Base-by-base conservation (phyloP, 2,329 filamentous ascomycete genomes). In the Fusarium multiceps region DNA sequence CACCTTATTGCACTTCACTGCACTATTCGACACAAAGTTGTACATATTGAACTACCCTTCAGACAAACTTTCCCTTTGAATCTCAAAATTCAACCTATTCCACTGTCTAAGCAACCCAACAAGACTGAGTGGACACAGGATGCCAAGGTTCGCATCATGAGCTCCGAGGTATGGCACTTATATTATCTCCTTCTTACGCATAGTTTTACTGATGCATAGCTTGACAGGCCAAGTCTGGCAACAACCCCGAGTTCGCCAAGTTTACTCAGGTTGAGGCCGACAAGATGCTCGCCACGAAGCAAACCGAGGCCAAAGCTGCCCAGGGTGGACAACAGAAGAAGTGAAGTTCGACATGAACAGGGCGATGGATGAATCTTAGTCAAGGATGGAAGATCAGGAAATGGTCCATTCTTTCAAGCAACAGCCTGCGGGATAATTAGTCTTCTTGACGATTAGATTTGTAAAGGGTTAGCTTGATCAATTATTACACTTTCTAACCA, bases 211-310 rank as follows among this genome's bases (percentile, higher is more conserved):
- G 14, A 57, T 18, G 9, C 9, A 9, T 18, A 41, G 3, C 27
- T 7, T 20, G 11, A 16, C n/a, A 65, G 58, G 66, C 51, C 46
- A 69, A 63, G 42, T 18, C n/a, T 4, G 46, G 50, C 12, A 71
- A 56, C 21, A 23, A 68, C 5, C 6, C 37, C 1, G 41, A 25
- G 11, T 70, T 72, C n/a, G 34, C 54, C 37, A 5, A 16, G n/a
- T 16, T 34, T 34, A 69, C 63, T 12, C 55, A 68, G 50, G 7
- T 37, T 11, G 59, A 59, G 21, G 30, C 30, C 14, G 55, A 59
- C 47, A 48, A 50, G n/a, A 30, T 9, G 2, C 23, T 37, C 11
- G 49, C 32, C 23, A 41, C 23, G 3, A 40, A 51, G 23, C 9
- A 21, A 20, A 12, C 47, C 18, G 43, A 46, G 20, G 27, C 40